Percentiles rank a stretch among this genome's conserved stretches.
These are phyloP conservation scores for Plasmodium coatneyi DNA, from an alignment of 169 alveolate genomes.

Conservation along the genomic window DNA sequence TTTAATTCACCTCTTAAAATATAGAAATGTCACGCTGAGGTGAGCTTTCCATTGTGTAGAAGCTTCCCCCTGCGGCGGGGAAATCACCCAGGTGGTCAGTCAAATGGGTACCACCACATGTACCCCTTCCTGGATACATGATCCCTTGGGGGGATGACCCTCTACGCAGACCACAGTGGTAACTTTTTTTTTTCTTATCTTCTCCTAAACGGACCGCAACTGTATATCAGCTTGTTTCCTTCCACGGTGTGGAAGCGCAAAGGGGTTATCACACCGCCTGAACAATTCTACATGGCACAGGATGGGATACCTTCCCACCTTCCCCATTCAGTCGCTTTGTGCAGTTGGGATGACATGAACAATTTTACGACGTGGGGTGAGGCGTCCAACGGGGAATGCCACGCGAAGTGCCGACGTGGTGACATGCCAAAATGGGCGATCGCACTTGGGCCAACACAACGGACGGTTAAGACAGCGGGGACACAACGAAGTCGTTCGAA, in stretches of 20 bases:
- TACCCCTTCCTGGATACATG: no score
- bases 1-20: slow-evolving; percentile 30
- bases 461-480: not conserved
- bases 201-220: not conserved
- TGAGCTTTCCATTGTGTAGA: not conserved
- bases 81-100: no score
- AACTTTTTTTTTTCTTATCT: not conserved
- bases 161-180: not conserved
- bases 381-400: not conserved
- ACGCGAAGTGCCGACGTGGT: not conserved
- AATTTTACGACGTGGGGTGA: no score
- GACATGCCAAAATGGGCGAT: not conserved
- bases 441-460: not conserved
- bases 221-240: not conserved
- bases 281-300: not conserved
- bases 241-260: not conserved
- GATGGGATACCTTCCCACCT: not conserved
- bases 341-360: not conserved
- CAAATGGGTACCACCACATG: no score
- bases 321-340: not conserved
- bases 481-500: not conserved
- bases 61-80: not conserved
- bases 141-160: no score
- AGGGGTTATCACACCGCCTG: not conserved
- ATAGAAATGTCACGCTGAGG: slow-evolving; percentile 11